Evolutionary conservation across 73 alveolate species (phyloP), one percentile per base, ranked within the genome.

Genomic region (Tetrahymena malaccensis): DNA sequence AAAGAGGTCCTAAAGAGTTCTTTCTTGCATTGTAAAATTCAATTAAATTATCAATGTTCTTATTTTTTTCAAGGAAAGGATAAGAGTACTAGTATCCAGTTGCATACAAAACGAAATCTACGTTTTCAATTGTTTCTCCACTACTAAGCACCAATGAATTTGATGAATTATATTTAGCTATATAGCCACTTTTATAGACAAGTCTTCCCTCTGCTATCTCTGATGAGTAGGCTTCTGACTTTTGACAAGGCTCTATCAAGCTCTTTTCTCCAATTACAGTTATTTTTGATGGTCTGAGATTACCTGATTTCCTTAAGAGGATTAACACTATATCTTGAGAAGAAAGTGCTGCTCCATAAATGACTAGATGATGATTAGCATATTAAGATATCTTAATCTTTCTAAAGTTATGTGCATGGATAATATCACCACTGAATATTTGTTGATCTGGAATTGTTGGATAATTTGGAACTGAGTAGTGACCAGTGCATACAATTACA

Each of bases 41-140:
- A 34, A 94, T 85, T 13, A 94, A 33, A 11, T 94, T 85, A 44
- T 94, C 96, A 19, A 50, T 15, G 16, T 15, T 15, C 9, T 21
- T 50, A 50, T 50, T 50, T 11, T 94, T 33, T n/a, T 85, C 89
- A 22, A 70, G 93, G 85, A 83, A 55, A 13, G 85, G 44, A 84
- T 89, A 95, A 37, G 97, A 95, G 38, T 89, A n/a, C n/a, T 43
- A 55, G 84, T 95, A 95, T 27, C 97, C 97, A 33, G 97, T 95
- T 10, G 96, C 96, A 56, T 50, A 93, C 10, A 95, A 55, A 17
- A 95, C 93, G 27, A 83, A 83, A 37, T 95, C 97, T 17, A 95
- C 38, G 35, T 93, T 43, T 25, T 43, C 94, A 34, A 58, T 85
- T 19, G 55, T 21, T 43, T 93, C 96, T 33, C 93, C 96, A 33